Evolutionary conservation across 345 rosid genomes (phyloP).

Genomic region (Mercurialis annua): DNA sequence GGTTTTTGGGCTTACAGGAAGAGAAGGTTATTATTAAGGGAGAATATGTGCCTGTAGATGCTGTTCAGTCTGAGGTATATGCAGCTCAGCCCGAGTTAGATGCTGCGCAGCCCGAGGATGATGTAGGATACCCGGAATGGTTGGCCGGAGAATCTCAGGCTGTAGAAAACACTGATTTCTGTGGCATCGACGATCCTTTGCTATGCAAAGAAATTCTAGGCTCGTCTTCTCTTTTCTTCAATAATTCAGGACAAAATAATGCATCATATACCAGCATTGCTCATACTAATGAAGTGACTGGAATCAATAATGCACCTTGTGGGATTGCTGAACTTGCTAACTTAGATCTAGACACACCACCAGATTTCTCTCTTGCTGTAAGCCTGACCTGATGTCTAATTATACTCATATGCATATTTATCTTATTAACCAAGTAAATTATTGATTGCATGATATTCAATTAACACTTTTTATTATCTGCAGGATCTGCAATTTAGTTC

Average conservation of each 20-base stretch:
- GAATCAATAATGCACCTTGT: constrained; percentile 19
- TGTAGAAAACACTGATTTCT: constrained; percentile 38
- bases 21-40: constrained; percentile 27
- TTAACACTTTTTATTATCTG: constrained; percentile 13
- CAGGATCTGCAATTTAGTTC: constrained; percentile 64
- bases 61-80: constrained; percentile 25
- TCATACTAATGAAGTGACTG: constrained; percentile 19
- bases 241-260: constrained; percentile 27
- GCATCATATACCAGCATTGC: constrained; percentile 18
- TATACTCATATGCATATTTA: background rate
- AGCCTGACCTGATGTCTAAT: constrained; percentile 30
- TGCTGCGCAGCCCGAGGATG: constrained; percentile 24
- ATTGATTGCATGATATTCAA: background rate
- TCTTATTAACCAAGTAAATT: background rate
- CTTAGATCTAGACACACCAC: constrained; percentile 72
- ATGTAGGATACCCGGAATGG: constrained; percentile 31
- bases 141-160: constrained; percentile 71
- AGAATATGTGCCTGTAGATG: constrained; percentile 19
- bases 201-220: constrained; percentile 46
- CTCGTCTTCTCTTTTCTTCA: constrained; percentile 30
- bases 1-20: constrained; percentile 31
- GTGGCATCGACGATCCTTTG: constrained; percentile 44
- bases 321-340: constrained; percentile 65
- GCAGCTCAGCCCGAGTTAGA: constrained; percentile 19
- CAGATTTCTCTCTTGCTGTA: constrained; percentile 61